Base-by-base conservation (phyloP, 108 stramenopile genomes). In the Nitzschia inconspicua region DNA sequence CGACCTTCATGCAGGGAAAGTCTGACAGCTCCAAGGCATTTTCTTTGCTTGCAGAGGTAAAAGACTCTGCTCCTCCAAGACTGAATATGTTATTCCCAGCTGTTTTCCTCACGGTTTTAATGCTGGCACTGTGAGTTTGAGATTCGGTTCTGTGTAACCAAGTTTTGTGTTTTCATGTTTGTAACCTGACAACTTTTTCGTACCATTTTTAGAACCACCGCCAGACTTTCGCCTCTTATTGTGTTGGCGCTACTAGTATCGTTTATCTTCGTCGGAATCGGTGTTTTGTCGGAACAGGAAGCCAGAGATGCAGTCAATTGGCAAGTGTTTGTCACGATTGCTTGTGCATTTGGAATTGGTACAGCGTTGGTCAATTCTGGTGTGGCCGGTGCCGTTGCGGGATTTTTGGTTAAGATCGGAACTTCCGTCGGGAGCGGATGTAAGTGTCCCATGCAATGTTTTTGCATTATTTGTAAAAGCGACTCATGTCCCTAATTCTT, bases 31-130 rank as follows among this genome's bases (percentile, higher is more conserved):
- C 85, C 47, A 56, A 73, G 47, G 74, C 84, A 14, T 93, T 93
- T 69, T 83, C 88, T 31, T 63, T 93, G 1, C 66, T 93, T n/a
- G 68, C 77, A 7, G 88, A 89, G 72, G 85, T 93, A 1, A 72
- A 87, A 70, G 86, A 93, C 56, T 85, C 85, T n/a, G 75, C 82
- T 20, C 88, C 91, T 8, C 91, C 91, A 35, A 81, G 91, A 28
- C 54, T 86, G 25, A 52, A 57, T 18, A 46, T 82, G 13, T 50
- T 93, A 2, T 77, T 92, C 54, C 85, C 85, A 34, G 83, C 85
- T 23, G 41, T 88, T 22, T 30, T 82, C 39, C 54, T 92, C 25
- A 68, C 83, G 13, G 75, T 79, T n/a, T 63, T 51, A 4, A 80
- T 80, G 79, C 34, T 80, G 25, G 68, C 64, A 6, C 68, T 78